Evolutionary conservation across 164 flowering plant species (phyloP), one percentile per base, ranked within the genome.

Genomic region (Chimonanthus salicifolius): DNA sequence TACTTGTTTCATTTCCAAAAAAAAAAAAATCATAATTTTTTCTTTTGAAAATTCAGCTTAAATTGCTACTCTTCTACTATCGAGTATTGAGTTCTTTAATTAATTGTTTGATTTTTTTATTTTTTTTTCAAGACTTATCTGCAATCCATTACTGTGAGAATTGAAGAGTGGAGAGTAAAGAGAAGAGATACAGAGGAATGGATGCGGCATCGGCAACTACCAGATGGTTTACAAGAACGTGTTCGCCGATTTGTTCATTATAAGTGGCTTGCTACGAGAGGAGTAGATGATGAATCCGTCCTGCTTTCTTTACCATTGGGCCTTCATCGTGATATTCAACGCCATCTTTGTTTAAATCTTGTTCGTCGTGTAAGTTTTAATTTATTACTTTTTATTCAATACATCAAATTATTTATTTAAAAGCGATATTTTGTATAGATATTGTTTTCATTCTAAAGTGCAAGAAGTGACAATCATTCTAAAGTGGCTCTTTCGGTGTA

Each of bases 151-250:
- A 80, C 89, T 11, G 86, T 89, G 76, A 89, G 90, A 79, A 68
- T 87, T 64, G 95, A 90, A 83, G 95, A 90, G 78, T 90, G 92
- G 92, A 85, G 95, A 76, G 79, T 90, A 48, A 89, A 78, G 83
- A 78, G 86, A 74, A 80, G 88, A 78, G 95, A 89, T 65, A 89
- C 89, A 0, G 91, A 89, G 74, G 92, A 90, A 70, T 90, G 95
- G 95, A 90, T 90, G 95, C 88, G 90, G 82, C 95, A 89, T 69
- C 89, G 92, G 10, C 95, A 90, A 71, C 80, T 90, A 69, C 92
- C 95, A 69, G 76, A 72, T 47, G 91, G 84, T 64, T 77, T 90
- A 71, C 92, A 85, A 79, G 92, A 90, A 71, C 89, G 92, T 13
- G 89, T 90, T 58, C 91, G 88, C 21, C 83, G 84, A 46, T 90